Conservation (phyloP, 306 rosid species). For the Gynostemma pentaphyllum region DNA sequence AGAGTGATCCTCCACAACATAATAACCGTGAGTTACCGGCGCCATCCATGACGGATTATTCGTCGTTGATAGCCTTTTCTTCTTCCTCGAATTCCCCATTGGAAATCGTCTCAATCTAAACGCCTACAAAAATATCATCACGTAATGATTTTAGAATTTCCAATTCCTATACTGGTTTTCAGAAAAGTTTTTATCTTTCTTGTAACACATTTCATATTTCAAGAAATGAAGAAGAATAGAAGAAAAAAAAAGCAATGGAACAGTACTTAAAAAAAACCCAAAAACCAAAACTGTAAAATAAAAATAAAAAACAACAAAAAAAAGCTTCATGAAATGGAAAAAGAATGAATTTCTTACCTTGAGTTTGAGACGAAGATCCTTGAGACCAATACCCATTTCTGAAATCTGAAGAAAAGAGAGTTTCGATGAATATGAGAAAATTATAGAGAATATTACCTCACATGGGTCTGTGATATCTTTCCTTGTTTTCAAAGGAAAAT, state of each 20-base stretch:
- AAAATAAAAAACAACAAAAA: neutral
- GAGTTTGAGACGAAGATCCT: constrained; percentile 31
- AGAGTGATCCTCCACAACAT: constrained; percentile 24
- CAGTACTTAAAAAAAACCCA: neutral
- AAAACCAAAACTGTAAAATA: neutral
- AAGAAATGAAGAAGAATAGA: neutral
- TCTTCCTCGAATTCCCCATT: constrained; percentile 20
- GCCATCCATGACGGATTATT: constrained; percentile 57
- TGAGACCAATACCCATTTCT: constrained; percentile 20
- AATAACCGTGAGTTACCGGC: constrained; percentile 67
- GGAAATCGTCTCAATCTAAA: constrained; percentile 31
- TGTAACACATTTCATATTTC: neutral
- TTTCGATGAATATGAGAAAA: neutral
- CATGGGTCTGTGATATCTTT: neutral
- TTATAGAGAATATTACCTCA: constrained; percentile 7
- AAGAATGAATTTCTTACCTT: constrained; percentile 18
- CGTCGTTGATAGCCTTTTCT: constrained; percentile 18
- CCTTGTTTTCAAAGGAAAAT: neutral
- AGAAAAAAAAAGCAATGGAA: neutral
- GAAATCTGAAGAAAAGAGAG: constrained; percentile 4
- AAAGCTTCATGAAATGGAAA: too few relatives aligned
- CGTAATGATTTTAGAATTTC: neutral
- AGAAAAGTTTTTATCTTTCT: too few relatives aligned
- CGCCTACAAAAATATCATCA: constrained; percentile 17
- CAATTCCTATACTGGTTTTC: too few relatives aligned